Evolutionary conservation across 108 stramenopile species (phyloP).

Genomic region (Nitzschia palea): DNA sequence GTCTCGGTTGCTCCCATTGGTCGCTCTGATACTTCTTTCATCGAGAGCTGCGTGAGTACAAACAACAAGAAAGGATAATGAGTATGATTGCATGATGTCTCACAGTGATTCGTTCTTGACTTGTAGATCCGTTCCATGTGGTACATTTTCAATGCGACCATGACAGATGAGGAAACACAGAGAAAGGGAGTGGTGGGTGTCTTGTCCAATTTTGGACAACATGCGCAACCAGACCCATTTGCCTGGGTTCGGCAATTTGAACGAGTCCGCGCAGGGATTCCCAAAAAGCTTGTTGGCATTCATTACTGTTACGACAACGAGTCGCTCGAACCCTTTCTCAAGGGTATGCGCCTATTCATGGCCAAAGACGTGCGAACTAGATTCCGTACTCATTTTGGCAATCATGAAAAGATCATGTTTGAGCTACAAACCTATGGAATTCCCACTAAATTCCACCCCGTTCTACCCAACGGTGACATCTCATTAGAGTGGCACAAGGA

Average conservation of each 20-base stretch:
- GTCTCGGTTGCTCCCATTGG: neutral
- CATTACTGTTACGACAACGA: constrained; percentile 24
- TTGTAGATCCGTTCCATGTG: constrained; percentile 7
- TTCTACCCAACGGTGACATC: neutral
- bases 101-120: neutral
- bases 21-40: neutral
- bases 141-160: constrained; percentile 7
- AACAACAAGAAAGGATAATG: too few relatives aligned
- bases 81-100: neutral
- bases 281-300: constrained; percentile 7
- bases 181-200: constrained; percentile 3
- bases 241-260: neutral
- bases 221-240: neutral
- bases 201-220: neutral
- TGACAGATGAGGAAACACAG: constrained; percentile 23
- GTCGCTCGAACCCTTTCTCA: neutral
- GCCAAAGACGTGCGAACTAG: neutral
- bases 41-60: neutral
- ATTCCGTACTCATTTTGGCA: constrained; percentile 2
- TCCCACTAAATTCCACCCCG: neutral
- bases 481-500: neutral
- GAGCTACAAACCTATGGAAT: constrained; percentile 28
- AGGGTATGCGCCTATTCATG: neutral
- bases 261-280: constrained; percentile 4
- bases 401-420: neutral